Evolutionary conservation across 2,329 filamentous ascomycete genomes (phyloP).

Genomic region (Ophiostoma populinum): DNA sequence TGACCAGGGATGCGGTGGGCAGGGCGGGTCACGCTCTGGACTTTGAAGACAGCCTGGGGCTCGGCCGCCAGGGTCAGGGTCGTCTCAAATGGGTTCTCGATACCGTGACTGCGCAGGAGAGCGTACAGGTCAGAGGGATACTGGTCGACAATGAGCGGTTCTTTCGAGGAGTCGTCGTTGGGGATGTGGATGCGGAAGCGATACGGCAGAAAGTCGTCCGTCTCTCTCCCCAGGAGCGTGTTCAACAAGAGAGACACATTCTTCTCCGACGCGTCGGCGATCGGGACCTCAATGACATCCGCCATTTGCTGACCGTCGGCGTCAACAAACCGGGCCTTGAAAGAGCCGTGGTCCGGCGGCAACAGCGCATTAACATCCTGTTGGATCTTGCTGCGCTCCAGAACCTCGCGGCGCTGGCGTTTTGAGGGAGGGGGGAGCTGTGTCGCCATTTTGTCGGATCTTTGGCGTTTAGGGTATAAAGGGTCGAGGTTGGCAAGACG

Average conservation of each 20-base stretch:
- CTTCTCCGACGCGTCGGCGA: conserved; percentile 73
- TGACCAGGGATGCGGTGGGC: conserved; percentile 80
- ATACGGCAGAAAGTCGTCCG: conserved; percentile 43
- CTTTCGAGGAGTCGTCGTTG: conserved; percentile 18
- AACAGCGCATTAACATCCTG: conserved; percentile 56
- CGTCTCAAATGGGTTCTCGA: conserved; percentile 38
- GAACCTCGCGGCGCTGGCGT: conserved; percentile 60
- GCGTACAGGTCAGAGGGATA: conserved; percentile 37
- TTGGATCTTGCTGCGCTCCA: conserved; percentile 55
- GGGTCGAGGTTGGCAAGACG: too few relatives aligned
- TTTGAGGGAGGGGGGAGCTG: conserved; percentile 33
- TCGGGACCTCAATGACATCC: conserved; percentile 55
- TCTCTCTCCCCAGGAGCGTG: conserved; percentile 52
- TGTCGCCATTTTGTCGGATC: conserved; percentile 19
- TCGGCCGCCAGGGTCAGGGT: conserved; percentile 38
- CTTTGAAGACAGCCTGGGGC: conserved; percentile 85
- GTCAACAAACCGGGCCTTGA: conserved; percentile 79
- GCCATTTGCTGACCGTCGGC: conserved; percentile 55
- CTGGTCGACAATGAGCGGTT: conserved; percentile 30
- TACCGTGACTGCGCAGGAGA: conserved; percentile 36
- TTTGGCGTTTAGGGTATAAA: background rate
- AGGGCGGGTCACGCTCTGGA: conserved; percentile 80
- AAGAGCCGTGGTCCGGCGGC: conserved; percentile 52
- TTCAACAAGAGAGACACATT: conserved; percentile 81
- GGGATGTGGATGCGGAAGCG: conserved; percentile 43